Conservation (phyloP, 495 filamentous ascomycete genomes). For the Talaromyces adpressus region DNA sequence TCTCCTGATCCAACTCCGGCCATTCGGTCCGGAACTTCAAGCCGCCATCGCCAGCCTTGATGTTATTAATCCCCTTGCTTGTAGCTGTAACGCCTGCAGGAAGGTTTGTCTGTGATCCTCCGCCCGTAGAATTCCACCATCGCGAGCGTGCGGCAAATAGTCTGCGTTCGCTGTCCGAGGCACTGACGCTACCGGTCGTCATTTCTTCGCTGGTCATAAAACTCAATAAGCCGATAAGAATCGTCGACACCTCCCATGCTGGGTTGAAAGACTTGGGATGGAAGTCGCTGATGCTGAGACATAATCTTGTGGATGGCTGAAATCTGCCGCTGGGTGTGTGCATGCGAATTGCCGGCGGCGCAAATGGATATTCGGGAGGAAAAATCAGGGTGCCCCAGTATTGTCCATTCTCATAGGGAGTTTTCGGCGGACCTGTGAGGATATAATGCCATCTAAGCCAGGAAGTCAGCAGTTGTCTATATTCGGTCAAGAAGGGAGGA, state of each 20-base stretch:
- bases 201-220: constrained; percentile 99
- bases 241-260: constrained; percentile 97
- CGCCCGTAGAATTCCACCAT: constrained; percentile 98
- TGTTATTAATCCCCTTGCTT: constrained; percentile 54
- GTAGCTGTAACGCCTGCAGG: constrained; percentile 38
- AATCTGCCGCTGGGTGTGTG: constrained; percentile 95
- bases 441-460: constrained; percentile 90
- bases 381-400: constrained; percentile 98
- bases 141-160: constrained; percentile 68
- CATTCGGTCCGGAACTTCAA: constrained; percentile 84
- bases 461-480: not conserved
- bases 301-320: constrained; percentile 84
- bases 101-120: constrained; percentile 61
- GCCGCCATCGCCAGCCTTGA: constrained; percentile 83
- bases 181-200: constrained; percentile 90
- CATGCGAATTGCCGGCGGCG: constrained; percentile 96
- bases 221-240: constrained; percentile 84
- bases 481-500: not conserved
- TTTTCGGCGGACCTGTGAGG: constrained; percentile 89
- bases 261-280: constrained; percentile 98
- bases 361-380: constrained; percentile 93
- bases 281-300: constrained; percentile 93
- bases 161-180: constrained; percentile 69
- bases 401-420: constrained; percentile 89
- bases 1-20: constrained; percentile 84